Percentiles rank a stretch among this genome's conserved stretches.
Evolutionary conservation across 2,329 filamentous ascomycete genomes (phyloP).

Genomic region (Berkeleyomyces basicola): DNA sequence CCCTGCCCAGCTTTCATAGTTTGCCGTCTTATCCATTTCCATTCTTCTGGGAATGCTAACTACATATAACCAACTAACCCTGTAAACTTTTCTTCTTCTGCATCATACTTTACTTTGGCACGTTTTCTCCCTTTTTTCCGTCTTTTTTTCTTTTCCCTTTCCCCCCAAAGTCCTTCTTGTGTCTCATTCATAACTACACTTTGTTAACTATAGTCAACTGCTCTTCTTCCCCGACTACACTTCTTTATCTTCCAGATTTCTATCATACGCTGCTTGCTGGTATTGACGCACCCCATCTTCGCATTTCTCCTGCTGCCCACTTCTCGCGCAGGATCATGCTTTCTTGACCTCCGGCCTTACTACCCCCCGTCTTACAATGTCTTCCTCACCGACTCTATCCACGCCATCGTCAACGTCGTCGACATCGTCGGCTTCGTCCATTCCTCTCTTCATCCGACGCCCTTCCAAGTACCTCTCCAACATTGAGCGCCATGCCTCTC

Average conservation of each 20-base stretch:
- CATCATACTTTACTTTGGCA: neutral
- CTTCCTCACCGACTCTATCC: neutral
- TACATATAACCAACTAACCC: neutral
- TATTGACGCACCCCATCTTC: neutral
- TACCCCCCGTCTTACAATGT: neutral
- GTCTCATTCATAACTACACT: too few species aligned
- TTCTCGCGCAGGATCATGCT: neutral
- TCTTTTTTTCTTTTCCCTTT: neutral
- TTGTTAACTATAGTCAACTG: too few species aligned
- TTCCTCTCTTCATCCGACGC: conserved; percentile 5
- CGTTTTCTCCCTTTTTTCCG: neutral
- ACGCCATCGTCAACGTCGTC: neutral
- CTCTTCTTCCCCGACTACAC: neutral
- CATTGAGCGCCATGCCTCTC: conserved; percentile 7
- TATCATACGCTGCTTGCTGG: neutral
- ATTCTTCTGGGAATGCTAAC: neutral
- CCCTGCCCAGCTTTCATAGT: neutral
- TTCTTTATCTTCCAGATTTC: neutral
- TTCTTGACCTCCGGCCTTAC: neutral
- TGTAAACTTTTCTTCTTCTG: conserved; percentile 7
- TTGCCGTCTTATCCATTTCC: neutral
- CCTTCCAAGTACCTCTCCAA: conserved; percentile 8
- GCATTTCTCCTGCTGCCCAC: neutral
- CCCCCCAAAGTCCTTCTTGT: neutral
- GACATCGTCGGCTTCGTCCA: neutral